Evolutionary conservation across 2,329 filamentous ascomycete species (phyloP), one percentile per base, ranked within the genome.

Genomic region (Epichloe sibirici): DNA sequence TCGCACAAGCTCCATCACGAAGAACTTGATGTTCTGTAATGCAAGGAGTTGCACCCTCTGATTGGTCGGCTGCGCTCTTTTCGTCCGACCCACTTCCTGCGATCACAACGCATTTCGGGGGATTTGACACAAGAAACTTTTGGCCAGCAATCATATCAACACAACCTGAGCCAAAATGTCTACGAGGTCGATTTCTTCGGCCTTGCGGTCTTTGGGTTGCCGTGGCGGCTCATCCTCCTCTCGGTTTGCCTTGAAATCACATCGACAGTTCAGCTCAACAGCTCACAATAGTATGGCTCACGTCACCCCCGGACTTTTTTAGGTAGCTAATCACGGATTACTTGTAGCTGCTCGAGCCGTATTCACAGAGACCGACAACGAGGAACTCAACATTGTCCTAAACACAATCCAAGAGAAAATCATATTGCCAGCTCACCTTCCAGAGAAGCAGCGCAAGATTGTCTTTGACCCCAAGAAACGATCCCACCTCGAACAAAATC

Each of bases 381-480:
- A 70, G 23, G 69, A 78, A 52, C 74, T 86, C 55, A 75, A 83
- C 63, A 53, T 64, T 12, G 61, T 74, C 35, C 75, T 86, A 55
- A 63, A 66, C 42, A 65, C 61, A 23, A 74, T 85, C 62, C 79
- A 82, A 57, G 67, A 74, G 45, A 76, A 77, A 58, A 74, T 83
- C 64, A 77, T 86, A 63, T 67, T 86, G 43, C 82, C 82, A n/a
- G 67, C 73, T 35, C 77, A 81, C 62, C 76, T 87, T 31, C 71
- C 74, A 23, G 53, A 63, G 31, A 65, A 68, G 49, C 76, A 85
- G 66, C 75, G 72, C 59, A 70, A 75, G 58, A 71, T 77, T 54
- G 66, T 86, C 58, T 76, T 73, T 67, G 68, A 71, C 54, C 57
- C 62, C 13, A 73, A 71, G 56, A 69, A 74, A 64, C 67, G 71